A percentile compares a stretch with the other conserved stretches of the same genome.
Conservation (phyloP, 208 protist species). For the Wallacemonas sp. region DNA sequence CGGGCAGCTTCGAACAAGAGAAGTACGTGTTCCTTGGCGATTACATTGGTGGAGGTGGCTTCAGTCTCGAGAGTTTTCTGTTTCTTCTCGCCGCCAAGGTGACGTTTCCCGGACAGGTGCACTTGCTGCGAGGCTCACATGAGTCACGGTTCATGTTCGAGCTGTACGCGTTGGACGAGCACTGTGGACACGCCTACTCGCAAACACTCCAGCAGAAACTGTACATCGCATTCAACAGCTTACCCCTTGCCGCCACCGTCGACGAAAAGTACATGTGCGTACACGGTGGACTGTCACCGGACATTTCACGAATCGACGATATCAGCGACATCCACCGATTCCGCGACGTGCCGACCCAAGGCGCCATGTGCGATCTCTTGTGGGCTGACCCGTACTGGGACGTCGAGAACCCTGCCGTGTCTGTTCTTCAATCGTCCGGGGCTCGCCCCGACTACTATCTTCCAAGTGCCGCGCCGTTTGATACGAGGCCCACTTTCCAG, state of each 20-base stretch:
- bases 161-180: constrained; percentile 92
- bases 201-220: constrained; percentile 42
- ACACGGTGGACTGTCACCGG: constrained; percentile 97
- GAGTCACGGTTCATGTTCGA: constrained; percentile 87
- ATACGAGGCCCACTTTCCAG: constrained; percentile 57
- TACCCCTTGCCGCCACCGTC: constrained; percentile 97
- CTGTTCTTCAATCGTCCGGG: constrained; percentile 47
- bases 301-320: constrained; percentile 93
- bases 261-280: constrained; percentile 99
- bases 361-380: constrained; percentile 98
- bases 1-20: constrained; percentile 63
- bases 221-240: constrained; percentile 93
- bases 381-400: constrained; percentile 99
- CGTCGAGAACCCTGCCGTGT: constrained; percentile 57
- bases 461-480: constrained; percentile 51
- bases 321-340: constrained; percentile 94
- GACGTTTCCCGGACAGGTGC: constrained; percentile 81
- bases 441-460: constrained; percentile 51
- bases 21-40: constrained; percentile 99
- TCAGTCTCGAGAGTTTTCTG: constrained; percentile 96
- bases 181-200: constrained; percentile 94
- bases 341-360: constrained; percentile 96
- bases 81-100: constrained; percentile 96
- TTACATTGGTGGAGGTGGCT: constrained; percentile 97
- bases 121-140: constrained; percentile 93